Base-by-base conservation (phyloP, 805 yeast species). In the Vanderwaltozyma verrucispora region DNA sequence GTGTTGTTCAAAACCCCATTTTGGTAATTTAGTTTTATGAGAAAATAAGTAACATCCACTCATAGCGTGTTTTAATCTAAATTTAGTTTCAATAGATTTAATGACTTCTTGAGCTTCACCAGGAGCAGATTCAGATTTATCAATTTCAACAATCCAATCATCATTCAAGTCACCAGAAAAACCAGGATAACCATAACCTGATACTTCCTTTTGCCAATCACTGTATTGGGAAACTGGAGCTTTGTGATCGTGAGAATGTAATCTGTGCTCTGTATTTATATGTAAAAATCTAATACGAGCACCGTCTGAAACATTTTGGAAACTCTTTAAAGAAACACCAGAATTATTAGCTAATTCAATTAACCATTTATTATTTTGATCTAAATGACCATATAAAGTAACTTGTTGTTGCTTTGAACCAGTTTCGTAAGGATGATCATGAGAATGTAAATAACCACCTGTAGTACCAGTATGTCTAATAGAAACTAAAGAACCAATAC, bases 401-500 rank as follows among this genome's bases (percentile, higher is more conserved):
- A 83, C 63, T 61, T 83, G 92, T 60, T 82, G 92, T 61, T 83
- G 94, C 52, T 81, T 75, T 10, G 94, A 83, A 46, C 94, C 94
- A 34, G 80, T 72, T 52, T 77, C 83, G 51, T 80, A 81, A 50
- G 67, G 64, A 49, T 74, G 76, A 40, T 68, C 66, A 57, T 83
- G 94, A 16, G 89, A 80, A 57, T 83, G 94, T 50, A 83, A 67
- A 60, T 83, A 83, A 38, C 92, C 92, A 47, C 89, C 92, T 49
- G 69, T 72, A 21, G 89, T 79, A 44, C 73, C 75, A 29, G 73
- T 44, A 53, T 83, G 94, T 53, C 81, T 79, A 31, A 83, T 46
- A 30, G 88, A 67, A 24, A 83, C 69, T 5, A 62, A 59, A 5
- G 89, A 81, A 23, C 85, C 83, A 46, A 77, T 75, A 47, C 92